Percentiles rank a stretch among this genome's conserved stretches.
These are phyloP conservation scores for Globisporangium heterothallicum DNA, from an alignment of 352 stramenopile species.

Conservation along the genomic window DNA sequence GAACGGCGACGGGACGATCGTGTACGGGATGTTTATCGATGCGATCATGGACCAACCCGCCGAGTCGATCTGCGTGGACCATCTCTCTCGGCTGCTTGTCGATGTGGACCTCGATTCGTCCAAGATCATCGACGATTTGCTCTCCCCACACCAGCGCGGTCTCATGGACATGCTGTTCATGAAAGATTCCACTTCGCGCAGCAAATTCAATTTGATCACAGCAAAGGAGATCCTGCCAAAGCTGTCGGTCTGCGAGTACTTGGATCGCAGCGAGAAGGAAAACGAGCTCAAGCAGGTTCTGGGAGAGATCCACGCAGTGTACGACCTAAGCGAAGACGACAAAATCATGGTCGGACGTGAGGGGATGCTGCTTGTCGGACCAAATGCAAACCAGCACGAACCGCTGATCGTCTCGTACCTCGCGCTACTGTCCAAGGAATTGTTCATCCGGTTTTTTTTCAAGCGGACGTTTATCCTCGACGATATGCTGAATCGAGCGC, in stretches of 20 bases:
- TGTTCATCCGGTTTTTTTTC: conserved; percentile 93
- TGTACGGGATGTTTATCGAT: conserved; percentile 91
- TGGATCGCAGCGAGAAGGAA: conserved; percentile 95
- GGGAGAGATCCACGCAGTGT: conserved; percentile 92
- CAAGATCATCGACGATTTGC: conserved; percentile 94
- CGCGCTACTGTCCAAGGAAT: conserved; percentile 89
- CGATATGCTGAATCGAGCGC: conserved; percentile 92
- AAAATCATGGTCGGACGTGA: conserved; percentile 93
- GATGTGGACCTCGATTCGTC: conserved; percentile 95
- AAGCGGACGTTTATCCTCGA: conserved; percentile 95
- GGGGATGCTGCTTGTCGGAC: conserved; percentile 90
- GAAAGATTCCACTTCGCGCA: conserved; percentile 89
- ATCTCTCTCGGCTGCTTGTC: conserved; percentile 94
- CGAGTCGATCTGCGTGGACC: conserved; percentile 95
- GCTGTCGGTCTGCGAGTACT: conserved; percentile 92
- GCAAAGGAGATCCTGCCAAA: conserved; percentile 95
- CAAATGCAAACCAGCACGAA: conserved; percentile 91
- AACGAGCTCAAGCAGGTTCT: conserved; percentile 96
- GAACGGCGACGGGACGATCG: conserved; percentile 71
- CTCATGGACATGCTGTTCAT: conserved; percentile 96
- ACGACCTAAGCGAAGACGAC: conserved; percentile 95
- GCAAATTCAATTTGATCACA: conserved; percentile 97
- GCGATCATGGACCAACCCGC: conserved; percentile 96
- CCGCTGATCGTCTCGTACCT: conserved; percentile 92
- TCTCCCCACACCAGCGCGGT: conserved; percentile 92